Percentiles rank a stretch among this genome's conserved stretches.
Conservation (phyloP, 352 stramenopile species). For the Poterioochromonas sp. region DNA sequence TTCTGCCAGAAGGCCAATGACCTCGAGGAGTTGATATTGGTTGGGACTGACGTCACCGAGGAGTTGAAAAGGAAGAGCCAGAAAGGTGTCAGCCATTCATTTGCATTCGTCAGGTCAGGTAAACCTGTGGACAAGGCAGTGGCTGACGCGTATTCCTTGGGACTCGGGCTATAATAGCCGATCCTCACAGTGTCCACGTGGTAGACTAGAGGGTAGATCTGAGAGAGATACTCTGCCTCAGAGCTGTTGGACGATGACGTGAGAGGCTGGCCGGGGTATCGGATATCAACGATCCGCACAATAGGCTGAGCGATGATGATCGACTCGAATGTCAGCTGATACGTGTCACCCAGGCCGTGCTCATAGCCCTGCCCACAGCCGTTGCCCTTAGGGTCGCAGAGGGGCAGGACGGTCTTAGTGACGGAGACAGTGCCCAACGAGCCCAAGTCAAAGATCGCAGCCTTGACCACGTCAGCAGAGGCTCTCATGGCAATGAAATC, state of each 20-base stretch:
- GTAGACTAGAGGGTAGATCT: background rate
- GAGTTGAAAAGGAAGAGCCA: background rate
- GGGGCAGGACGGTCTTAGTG: background rate
- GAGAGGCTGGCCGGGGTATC: background rate
- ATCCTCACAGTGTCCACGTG: background rate
- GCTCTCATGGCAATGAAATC: background rate
- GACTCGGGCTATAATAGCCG: background rate
- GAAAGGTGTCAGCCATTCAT: constrained; percentile 11
- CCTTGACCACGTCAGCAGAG: background rate
- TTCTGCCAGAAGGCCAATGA: background rate
- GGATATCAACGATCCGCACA: background rate
- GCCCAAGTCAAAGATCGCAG: background rate
- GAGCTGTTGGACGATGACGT: background rate
- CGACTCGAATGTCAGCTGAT: background rate
- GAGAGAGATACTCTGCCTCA: background rate
- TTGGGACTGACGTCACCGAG: background rate
- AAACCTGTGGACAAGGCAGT: background rate
- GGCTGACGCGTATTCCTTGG: background rate
- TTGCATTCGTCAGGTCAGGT: background rate
- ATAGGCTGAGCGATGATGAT: background rate
- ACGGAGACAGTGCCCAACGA: background rate
- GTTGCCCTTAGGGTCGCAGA: background rate
- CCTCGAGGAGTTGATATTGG: background rate
- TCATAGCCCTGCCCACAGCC: background rate
- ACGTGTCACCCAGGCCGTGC: background rate